Evolutionary conservation across 2,329 filamentous ascomycete genomes (phyloP).

Genomic region (Pseudocercospora fijiensis): DNA sequence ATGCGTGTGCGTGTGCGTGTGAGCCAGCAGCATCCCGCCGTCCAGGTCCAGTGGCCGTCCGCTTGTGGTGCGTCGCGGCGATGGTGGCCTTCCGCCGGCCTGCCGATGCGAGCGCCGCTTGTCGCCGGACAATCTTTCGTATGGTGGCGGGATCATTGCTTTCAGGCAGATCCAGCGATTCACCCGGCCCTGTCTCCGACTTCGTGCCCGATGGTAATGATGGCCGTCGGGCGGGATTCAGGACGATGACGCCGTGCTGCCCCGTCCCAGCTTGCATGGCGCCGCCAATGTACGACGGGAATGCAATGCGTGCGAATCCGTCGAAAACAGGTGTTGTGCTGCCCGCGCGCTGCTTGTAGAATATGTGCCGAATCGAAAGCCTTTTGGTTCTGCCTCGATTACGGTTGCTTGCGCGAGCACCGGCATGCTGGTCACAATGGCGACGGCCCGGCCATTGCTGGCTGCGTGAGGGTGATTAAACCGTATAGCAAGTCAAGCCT

Average conservation of each 20-base stretch:
- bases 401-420: not conserved
- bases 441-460: slow-evolving; percentile 5
- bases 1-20: too few relatives aligned
- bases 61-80: slow-evolving; percentile 20
- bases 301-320: not conserved
- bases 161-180: slow-evolving; percentile 13
- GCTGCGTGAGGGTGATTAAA: not conserved
- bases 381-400: not conserved
- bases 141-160: slow-evolving; percentile 24
- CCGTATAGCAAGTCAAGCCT: slow-evolving; percentile 8
- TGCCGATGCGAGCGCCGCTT: slow-evolving; percentile 23
- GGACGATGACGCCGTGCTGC: slow-evolving; percentile 19
- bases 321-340: not conserved
- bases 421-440: slow-evolving; percentile 1
- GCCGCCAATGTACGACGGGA: not conserved
- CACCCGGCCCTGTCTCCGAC: slow-evolving; percentile 9
- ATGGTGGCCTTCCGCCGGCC: slow-evolving; percentile 22
- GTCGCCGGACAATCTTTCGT: slow-evolving; percentile 22
- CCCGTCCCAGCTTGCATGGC: slow-evolving; percentile 15
- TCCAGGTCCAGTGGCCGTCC: not conserved
- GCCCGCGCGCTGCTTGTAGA: not conserved
- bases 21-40: not conserved
- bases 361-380: not conserved
- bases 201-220: slow-evolving; percentile 12
- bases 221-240: slow-evolving; percentile 11